Percentiles rank a stretch among this genome's conserved stretches.
Conservation (phyloP, 2,329 filamentous ascomycete genomes). For the Hypoxylon sp. region DNA sequence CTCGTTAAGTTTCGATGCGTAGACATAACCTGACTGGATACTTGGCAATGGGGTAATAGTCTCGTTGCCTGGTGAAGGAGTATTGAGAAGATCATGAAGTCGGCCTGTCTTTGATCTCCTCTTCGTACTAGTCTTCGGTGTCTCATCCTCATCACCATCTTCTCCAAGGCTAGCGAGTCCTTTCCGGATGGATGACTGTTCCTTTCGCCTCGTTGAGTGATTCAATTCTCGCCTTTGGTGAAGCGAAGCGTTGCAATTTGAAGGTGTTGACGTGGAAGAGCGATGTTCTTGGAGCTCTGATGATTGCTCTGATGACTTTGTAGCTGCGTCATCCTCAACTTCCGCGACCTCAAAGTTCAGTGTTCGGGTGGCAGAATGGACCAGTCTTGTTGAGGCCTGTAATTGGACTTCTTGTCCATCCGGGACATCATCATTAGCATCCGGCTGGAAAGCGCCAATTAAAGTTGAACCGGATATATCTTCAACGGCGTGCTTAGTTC, state of each 20-base stretch:
- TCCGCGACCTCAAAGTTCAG: neutral
- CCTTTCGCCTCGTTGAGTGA: conserved; percentile 18
- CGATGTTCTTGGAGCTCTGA: neutral
- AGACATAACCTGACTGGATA: conserved; percentile 9
- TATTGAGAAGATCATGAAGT: conserved; percentile 48
- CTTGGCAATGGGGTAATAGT: conserved; percentile 11
- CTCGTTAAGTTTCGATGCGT: conserved; percentile 42
- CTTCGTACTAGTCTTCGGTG: conserved; percentile 7
- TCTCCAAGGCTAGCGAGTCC: conserved; percentile 49
- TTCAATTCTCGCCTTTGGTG: neutral
- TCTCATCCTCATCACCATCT: conserved; percentile 43
- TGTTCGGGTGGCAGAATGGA: neutral
- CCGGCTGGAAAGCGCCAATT: neutral
- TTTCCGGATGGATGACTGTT: conserved; percentile 24
- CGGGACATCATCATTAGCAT: neutral
- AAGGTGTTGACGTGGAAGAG: conserved; percentile 23
- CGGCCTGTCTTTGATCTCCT: conserved; percentile 25
- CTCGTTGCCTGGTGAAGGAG: conserved; percentile 39
- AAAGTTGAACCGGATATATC: conserved; percentile 2
- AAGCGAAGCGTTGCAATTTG: conserved; percentile 13
- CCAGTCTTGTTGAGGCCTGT: neutral
- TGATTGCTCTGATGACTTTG: neutral
- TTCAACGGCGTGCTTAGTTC: conserved; percentile 32
- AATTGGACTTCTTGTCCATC: neutral
- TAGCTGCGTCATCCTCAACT: conserved; percentile 1